phyloP scores from a whole-genome alignment of 106 monocot genomes.

The Alisma plantagoaquatica region DNA sequence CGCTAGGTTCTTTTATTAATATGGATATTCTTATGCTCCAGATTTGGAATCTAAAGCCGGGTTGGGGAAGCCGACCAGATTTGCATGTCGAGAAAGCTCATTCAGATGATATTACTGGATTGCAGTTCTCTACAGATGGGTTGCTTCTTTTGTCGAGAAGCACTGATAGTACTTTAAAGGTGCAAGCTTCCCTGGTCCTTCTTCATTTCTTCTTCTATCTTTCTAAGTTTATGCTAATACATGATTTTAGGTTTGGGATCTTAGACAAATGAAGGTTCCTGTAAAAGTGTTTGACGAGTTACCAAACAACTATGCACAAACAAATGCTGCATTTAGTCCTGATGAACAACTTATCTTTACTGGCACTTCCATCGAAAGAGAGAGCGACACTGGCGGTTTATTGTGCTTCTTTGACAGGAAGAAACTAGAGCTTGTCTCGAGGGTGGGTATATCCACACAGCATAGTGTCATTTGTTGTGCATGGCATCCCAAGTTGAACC shows the following conservation, averaged over 20 bases:
- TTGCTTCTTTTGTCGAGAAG: slow-evolving; percentile 88
- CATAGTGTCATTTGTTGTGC: slow-evolving; percentile 77
- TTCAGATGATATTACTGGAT: slow-evolving; percentile 85
- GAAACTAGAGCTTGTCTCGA: slow-evolving; percentile 87
- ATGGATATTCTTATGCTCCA: no score
- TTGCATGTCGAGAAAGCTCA: slow-evolving; percentile 69
- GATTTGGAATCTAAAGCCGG: slow-evolving; percentile 93
- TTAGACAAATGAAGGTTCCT: slow-evolving; percentile 66
- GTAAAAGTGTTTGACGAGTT: slow-evolving; percentile 75
- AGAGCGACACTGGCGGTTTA: slow-evolving; percentile 55
- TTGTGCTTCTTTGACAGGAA: slow-evolving; percentile 81
- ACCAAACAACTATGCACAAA: slow-evolving; percentile 90
- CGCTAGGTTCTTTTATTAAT: no score
- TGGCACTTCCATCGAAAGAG: slow-evolving; percentile 90
- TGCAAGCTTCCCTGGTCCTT: no score
- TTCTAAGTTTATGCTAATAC: neutral
- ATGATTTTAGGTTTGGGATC: slow-evolving; percentile 72
- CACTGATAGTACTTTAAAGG: slow-evolving; percentile 87
- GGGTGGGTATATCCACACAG: slow-evolving; percentile 66
- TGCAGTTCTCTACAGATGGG: slow-evolving; percentile 79
- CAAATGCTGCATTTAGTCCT: slow-evolving; percentile 91
- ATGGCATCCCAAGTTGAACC: slow-evolving; percentile 91
- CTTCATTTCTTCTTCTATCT: no score
- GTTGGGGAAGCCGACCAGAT: slow-evolving; percentile 99
- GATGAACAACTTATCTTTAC: slow-evolving; percentile 90